phyloP scores from a whole-genome alignment of 202 grass and related monocot genomes.

The Musa balbisiana region DNA sequence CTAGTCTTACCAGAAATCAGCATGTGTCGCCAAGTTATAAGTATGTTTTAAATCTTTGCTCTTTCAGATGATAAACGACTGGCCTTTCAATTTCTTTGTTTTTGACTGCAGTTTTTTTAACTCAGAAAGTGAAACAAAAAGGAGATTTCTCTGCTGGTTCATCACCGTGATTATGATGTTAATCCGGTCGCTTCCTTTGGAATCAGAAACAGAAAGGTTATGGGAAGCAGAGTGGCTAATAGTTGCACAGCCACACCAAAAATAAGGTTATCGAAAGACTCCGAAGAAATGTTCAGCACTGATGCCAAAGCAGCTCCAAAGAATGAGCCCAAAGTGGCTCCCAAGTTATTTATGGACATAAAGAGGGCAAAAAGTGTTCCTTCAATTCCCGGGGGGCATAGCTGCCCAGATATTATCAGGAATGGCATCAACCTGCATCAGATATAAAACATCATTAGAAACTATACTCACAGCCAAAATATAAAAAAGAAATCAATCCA shows the following conservation, averaged over 20 bases:
- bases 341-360: slow-evolving; percentile 73
- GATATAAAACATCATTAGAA: slow-evolving; percentile 26
- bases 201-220: slow-evolving; percentile 58
- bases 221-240: slow-evolving; percentile 40
- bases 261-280: slow-evolving; percentile 52
- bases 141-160: too few species aligned
- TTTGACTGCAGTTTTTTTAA: too few species aligned
- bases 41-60: too few species aligned
- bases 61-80: too few species aligned
- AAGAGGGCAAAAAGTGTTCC: slow-evolving; percentile 71
- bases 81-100: too few species aligned
- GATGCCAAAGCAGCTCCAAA: slow-evolving; percentile 51
- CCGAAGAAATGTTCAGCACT: slow-evolving; percentile 40
- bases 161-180: slow-evolving; percentile 17
- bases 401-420: slow-evolving; percentile 57
- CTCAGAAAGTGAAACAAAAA: too few species aligned
- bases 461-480: not conserved
- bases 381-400: slow-evolving; percentile 75
- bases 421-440: slow-evolving; percentile 68
- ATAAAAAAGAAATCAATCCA: not conserved
- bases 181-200: slow-evolving; percentile 57
- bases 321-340: slow-evolving; percentile 58
- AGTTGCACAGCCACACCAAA: slow-evolving; percentile 41
- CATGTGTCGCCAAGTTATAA: too few species aligned
- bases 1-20: too few species aligned